Evolutionary conservation across 176 grass and related monocot species (phyloP).

Genomic region (Eragrostis nindensis): DNA sequence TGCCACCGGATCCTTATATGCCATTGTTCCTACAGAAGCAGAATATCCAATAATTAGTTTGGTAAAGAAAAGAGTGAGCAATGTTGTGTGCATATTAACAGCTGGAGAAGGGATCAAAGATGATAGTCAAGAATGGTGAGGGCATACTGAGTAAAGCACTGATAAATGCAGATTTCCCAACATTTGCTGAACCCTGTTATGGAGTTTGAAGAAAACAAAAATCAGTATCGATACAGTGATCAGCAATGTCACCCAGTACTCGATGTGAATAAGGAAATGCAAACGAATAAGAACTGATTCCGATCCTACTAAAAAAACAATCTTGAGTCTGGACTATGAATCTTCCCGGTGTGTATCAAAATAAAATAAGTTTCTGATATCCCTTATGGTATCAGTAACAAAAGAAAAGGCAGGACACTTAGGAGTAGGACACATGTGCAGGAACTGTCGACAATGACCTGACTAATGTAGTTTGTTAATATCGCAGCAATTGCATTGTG

Average conservation of each 20-base stretch:
- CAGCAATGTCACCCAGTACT: neutral
- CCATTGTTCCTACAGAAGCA: slow-evolving; percentile 69
- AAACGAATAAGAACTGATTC: neutral
- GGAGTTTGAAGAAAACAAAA: slow-evolving; percentile 1
- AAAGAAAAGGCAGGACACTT: neutral
- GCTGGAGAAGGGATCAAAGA: neutral
- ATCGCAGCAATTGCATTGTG: neutral
- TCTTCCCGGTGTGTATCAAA: neutral
- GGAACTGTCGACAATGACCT: neutral
- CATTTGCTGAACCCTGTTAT: slow-evolving; percentile 91
- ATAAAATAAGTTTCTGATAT: neutral
- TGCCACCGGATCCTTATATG: slow-evolving; percentile 84
- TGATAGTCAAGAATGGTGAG: neutral
- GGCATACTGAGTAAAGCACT: slow-evolving; percentile 88
- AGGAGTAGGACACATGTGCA: neutral
- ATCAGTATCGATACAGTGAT: neutral
- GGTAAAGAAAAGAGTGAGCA: neutral
- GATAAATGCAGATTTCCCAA: slow-evolving; percentile 97
- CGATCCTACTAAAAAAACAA: neutral
- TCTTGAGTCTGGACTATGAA: neutral
- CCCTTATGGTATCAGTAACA: neutral
- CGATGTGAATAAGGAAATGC: neutral
- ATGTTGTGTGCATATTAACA: neutral
- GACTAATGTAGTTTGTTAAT: neutral
- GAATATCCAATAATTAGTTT: slow-evolving; percentile 12